These are phyloP conservation scores for Lichtheimia ramosa DNA, from an alignment of 371 early-diverging fungal genomes.

Conservation along the genomic window DNA sequence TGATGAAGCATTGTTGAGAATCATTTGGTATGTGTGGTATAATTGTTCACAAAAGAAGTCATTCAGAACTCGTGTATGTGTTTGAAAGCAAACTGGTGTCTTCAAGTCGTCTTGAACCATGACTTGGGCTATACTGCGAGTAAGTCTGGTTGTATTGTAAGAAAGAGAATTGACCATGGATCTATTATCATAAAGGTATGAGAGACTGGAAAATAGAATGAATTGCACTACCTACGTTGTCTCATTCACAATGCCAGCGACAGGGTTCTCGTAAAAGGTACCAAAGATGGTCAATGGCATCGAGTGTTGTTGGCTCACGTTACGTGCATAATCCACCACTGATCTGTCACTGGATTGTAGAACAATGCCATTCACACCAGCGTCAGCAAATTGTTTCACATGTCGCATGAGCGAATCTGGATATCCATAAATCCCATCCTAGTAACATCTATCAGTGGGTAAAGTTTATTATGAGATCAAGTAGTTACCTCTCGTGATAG, in stretches of 20 bases:
- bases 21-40: conserved; percentile 13
- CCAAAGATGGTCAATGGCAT: conserved; percentile 11
- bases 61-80: not conserved
- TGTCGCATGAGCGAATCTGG: not conserved
- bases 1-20: not conserved
- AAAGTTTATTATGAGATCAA: not conserved
- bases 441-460: too few relatives aligned
- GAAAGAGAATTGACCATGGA: too few relatives aligned
- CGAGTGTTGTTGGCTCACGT: conserved; percentile 1
- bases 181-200: too few relatives aligned
- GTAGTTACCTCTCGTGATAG: conserved; percentile 16
- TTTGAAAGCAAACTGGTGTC: conserved; percentile 22
- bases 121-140: conserved; percentile 4
- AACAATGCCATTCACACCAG: conserved; percentile 17
- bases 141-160: too few relatives aligned
- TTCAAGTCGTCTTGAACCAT: conserved; percentile 10
- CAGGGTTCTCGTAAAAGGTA: conserved; percentile 18
- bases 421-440: conserved; percentile 2
- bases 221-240: too few relatives aligned
- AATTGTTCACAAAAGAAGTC: conserved; percentile 16
- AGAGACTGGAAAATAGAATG: too few relatives aligned
- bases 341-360: conserved; percentile 21
- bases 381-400: conserved; percentile 4
- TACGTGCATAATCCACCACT: conserved; percentile 5
- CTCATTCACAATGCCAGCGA: too few relatives aligned